These are phyloP conservation scores for Pichia paraexigua DNA, from an alignment of 805 yeast genomes.

Conservation along the genomic window DNA sequence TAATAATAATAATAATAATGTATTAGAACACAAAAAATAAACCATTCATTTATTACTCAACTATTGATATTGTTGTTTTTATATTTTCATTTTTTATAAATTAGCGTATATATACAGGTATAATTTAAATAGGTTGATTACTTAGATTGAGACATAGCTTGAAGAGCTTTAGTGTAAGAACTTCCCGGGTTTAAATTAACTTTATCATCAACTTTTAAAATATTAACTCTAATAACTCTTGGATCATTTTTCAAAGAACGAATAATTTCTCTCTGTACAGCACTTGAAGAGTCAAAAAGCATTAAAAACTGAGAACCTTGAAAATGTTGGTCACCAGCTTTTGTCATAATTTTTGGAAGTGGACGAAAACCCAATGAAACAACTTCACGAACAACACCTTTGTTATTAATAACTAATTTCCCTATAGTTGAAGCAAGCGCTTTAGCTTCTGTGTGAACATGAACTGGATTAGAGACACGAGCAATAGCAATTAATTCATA, in stretches of 20 bases:
- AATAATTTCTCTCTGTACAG: constrained; percentile 78
- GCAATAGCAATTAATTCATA: constrained; percentile 89
- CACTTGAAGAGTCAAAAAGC: constrained; percentile 79
- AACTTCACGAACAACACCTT: constrained; percentile 88
- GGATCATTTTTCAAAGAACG: constrained; percentile 83
- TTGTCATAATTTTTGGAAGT: constrained; percentile 73
- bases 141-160: constrained; percentile 14
- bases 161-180: constrained; percentile 42
- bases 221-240: constrained; percentile 73
- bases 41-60: not conserved
- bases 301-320: constrained; percentile 84
- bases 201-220: constrained; percentile 54
- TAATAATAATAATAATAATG: not conserved
- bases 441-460: constrained; percentile 52
- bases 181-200: constrained; percentile 48
- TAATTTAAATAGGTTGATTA: not conserved
- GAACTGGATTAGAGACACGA: constrained; percentile 57
- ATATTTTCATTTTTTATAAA: not conserved
- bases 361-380: constrained; percentile 71
- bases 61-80: not conserved
- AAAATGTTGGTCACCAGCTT: constrained; percentile 83
- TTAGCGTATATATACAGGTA: not conserved
- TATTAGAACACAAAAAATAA: not conserved
- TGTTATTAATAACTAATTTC: constrained; percentile 70
- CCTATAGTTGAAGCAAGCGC: constrained; percentile 60